Percentiles rank a stretch among this genome's conserved stretches.
These are phyloP conservation scores for Opeltia flavorubescens DNA, from an alignment of 495 filamentous ascomycete genomes.

Conservation along the genomic window DNA sequence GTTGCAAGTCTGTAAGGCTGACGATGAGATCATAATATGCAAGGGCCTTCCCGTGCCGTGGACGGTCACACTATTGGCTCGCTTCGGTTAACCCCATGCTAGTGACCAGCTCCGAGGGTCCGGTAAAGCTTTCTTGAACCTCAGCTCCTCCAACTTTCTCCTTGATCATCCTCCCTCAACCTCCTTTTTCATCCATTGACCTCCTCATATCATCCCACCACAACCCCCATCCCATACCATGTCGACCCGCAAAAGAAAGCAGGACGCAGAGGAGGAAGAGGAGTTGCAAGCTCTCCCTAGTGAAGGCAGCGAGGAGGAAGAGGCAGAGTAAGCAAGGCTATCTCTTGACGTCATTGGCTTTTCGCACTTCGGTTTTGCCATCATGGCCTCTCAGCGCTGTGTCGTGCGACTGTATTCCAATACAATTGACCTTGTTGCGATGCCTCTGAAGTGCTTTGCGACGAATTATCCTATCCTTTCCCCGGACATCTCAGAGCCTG, in stretches of 20 bases:
- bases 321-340: constrained; percentile 42
- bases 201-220: not conserved
- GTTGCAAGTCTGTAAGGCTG: not conserved
- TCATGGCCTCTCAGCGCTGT: constrained; percentile 10
- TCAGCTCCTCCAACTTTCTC: constrained; percentile 2
- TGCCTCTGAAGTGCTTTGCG: not conserved
- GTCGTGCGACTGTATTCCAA: not conserved
- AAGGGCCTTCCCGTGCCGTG: not conserved
- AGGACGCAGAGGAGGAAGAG: constrained; percentile 44
- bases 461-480: not conserved
- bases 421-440: not conserved
- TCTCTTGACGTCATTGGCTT: constrained; percentile 14
- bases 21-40: not conserved
- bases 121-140: not conserved
- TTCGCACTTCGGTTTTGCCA: constrained; percentile 1
- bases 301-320: constrained; percentile 48
- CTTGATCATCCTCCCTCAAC: not conserved
- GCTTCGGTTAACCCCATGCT: not conserved
- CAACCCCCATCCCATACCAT: constrained; percentile 19
- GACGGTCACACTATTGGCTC: not conserved
- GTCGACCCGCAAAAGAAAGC: constrained; percentile 55
- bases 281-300: constrained; percentile 47
- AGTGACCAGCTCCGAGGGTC: not conserved
- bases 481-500: not conserved
- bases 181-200: constrained; percentile 1